Percentiles rank a stretch among this genome's conserved stretches.
These are phyloP conservation scores for Sporothrix schenckii DNA, from an alignment of 2,329 filamentous ascomycete species.

Conservation along the genomic window DNA sequence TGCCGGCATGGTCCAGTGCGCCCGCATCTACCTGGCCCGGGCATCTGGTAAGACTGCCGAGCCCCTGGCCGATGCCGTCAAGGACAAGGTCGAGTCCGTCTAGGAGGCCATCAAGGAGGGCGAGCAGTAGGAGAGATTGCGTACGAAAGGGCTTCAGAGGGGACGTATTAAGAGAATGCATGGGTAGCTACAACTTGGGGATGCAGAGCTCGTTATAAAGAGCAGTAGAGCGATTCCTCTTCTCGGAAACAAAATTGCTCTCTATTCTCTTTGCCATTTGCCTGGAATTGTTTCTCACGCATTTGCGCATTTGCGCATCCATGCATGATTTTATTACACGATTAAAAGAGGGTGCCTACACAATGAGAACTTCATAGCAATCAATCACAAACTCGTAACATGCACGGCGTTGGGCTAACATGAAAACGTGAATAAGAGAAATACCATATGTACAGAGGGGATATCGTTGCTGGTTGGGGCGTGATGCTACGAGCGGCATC, in stretches of 20 bases:
- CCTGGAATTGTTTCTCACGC: not conserved
- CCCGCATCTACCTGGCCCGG: slow-evolving; percentile 65
- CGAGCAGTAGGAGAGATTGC: not conserved
- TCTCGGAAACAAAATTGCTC: not conserved
- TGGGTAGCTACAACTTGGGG: not conserved
- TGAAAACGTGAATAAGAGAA: too few relatives aligned
- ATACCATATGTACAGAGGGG: slow-evolving; percentile 9
- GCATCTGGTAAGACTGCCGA: not conserved
- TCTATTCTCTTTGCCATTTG: not conserved
- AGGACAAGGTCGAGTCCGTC: not conserved
- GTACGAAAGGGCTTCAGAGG: not conserved
- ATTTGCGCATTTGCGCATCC: not conserved
- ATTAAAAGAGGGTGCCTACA: not conserved
- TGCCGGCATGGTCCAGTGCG: slow-evolving; percentile 81
- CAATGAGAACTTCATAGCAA: slow-evolving; percentile 3
- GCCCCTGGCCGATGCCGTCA: slow-evolving; percentile 9
- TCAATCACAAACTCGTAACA: not conserved
- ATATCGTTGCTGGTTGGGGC: not conserved
- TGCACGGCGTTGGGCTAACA: too few relatives aligned
- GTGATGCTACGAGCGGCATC: not conserved
- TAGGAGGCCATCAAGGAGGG: slow-evolving; percentile 14
- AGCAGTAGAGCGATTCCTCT: not conserved
- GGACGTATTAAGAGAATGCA: too few relatives aligned
- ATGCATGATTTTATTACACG: not conserved
- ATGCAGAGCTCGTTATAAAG: too few relatives aligned